phyloP scores from a whole-genome alignment of 2,329 filamentous ascomycete species.

The Aspergillus clavatus region DNA sequence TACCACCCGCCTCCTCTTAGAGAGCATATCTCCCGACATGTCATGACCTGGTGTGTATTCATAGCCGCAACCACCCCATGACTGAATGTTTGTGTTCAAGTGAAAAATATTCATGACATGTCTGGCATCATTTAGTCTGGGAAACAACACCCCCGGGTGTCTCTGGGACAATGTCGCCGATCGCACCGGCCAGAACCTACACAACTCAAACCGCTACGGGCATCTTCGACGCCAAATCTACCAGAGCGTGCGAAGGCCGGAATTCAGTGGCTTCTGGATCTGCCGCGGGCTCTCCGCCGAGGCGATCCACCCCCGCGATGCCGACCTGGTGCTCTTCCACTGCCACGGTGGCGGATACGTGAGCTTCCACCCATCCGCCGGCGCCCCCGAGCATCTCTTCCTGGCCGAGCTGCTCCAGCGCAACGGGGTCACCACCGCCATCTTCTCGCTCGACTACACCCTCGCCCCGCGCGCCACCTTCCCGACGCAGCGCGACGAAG shows the following conservation, averaged over 20 bases:
- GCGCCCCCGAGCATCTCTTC: slow-evolving; percentile 15
- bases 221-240: slow-evolving; percentile 10
- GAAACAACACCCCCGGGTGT: slow-evolving; percentile 11
- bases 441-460: slow-evolving; percentile 76
- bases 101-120: background rate
- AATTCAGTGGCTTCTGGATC: slow-evolving; percentile 12
- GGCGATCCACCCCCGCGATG: slow-evolving; percentile 6
- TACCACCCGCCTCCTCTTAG: slow-evolving; percentile 12
- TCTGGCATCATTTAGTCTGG: slow-evolving; percentile 4
- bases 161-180: slow-evolving; percentile 6
- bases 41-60: slow-evolving; percentile 13
- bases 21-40: slow-evolving; percentile 15
- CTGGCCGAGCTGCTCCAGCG: slow-evolving; percentile 15
- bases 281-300: slow-evolving; percentile 8
- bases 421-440: slow-evolving; percentile 58
- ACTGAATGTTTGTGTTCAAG: background rate
- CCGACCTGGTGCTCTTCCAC: slow-evolving; percentile 16
- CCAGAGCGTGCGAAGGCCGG: slow-evolving; percentile 1
- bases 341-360: slow-evolving; percentile 21
- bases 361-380: slow-evolving; percentile 12
- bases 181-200: slow-evolving; percentile 3
- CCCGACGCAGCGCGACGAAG: slow-evolving; percentile 67
- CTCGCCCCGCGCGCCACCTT: slow-evolving; percentile 68
- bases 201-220: slow-evolving; percentile 9
- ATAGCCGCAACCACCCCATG: background rate